Evolutionary conservation across 2,329 filamentous ascomycete species (phyloP), one percentile per base, ranked within the genome.

Genomic region (Alternaria sp.): DNA sequence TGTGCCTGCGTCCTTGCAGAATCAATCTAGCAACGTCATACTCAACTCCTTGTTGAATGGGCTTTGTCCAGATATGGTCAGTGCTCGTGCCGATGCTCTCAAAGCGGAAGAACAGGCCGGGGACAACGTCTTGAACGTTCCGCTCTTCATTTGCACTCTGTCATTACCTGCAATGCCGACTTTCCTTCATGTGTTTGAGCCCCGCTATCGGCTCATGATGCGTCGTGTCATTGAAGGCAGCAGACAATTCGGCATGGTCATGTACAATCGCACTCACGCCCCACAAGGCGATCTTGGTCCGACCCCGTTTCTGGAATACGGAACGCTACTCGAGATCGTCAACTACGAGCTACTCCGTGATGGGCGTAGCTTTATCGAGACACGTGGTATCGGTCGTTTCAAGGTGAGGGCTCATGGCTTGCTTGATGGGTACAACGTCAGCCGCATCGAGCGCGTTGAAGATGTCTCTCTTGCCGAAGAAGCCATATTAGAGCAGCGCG

Each of bases 151-250:
- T 30, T 96, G 92, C 79, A 93, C 93, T 0, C 80, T 96, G 9
- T 87, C 92, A 0, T 95, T 96, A 70, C 94, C 94, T 1, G 84
- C 86, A 2, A 93, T 95, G 88, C 93, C 83, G 0, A 94, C 92
- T 0, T 96, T 96, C 69, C 83, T 97, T 4, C 92, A 96, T 72
- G 88, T 97, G n/a, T 97, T 97, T 74, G 94, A 97, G 77, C 92
- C 92, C n/a, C 87, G 92, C 7, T 97, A 97, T 76, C 88, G 93
- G 8, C 84, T 96, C n/a, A 96, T 97, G 93, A 90, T 97, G 40
- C 87, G 91, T 50, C 88, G 93, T 36, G 91, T 89, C 0, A 83
- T 96, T 57, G 90, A 93, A 66, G 88, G 89, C 0, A 88, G 91
- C 64, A 84, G 88, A 13, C 91, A 88, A 23, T 97, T 97, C 74